Conservation (phyloP, 2,329 filamentous ascomycete genomes). For the Colletotrichum tropicale region DNA sequence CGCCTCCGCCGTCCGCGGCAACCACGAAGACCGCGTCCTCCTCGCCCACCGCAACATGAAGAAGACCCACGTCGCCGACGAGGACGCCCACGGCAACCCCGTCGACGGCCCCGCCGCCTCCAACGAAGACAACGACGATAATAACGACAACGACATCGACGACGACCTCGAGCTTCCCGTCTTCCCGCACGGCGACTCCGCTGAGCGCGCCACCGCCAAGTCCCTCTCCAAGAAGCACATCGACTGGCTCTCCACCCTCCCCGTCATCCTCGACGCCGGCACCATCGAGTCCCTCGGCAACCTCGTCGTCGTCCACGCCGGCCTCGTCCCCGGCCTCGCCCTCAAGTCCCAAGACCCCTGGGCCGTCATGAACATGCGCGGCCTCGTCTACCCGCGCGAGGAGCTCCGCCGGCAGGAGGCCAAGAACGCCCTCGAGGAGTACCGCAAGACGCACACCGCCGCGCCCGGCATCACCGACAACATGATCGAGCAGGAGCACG, state of each 20-base stretch:
- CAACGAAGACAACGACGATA: conserved; percentile 30
- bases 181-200: conserved; percentile 37
- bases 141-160: conserved; percentile 23
- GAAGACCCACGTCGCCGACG: conserved; percentile 30
- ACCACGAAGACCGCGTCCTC: conserved; percentile 90
- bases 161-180: conserved; percentile 22
- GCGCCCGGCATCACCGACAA: conserved; percentile 15
- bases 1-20: conserved; percentile 86
- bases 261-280: conserved; percentile 81
- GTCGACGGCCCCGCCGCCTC: conserved; percentile 24
- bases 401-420: conserved; percentile 42
- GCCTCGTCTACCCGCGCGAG: conserved; percentile 62
- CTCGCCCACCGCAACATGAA: conserved; percentile 56
- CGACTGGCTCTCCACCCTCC: conserved; percentile 71
- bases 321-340: conserved; percentile 76
- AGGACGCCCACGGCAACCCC: conserved; percentile 21
- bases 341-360: conserved; percentile 76
- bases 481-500: conserved; percentile 20
- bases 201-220: conserved; percentile 60
- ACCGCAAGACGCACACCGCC: conserved; percentile 14
- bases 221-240: conserved; percentile 63
- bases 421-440: conserved; percentile 18
- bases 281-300: conserved; percentile 49
- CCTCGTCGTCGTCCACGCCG: conserved; percentile 83
- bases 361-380: conserved; percentile 92